Base-by-base conservation (phyloP, 805 yeast genomes). In the Myxozyma kluyveri region DNA sequence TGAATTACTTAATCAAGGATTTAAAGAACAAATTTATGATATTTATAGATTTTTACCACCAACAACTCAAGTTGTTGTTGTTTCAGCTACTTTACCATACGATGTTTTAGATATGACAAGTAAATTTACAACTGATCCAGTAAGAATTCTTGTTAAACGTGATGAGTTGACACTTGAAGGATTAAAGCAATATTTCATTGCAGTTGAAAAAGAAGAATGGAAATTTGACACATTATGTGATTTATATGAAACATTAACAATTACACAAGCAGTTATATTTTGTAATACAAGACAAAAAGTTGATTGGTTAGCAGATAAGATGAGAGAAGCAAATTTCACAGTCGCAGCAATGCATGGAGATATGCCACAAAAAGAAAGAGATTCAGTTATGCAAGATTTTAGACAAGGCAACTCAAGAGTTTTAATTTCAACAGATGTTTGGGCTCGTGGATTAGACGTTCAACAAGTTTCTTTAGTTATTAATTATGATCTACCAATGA, bases 381-480 rank as follows among this genome's bases (percentile, higher is more conserved):
- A 90, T 71, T 77, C 82, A 67, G 84, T 93, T 69, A 93, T 91
- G 99, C 82, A 84, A 69, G 97, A 91, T 73, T 91, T 91, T 76
- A 81, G 99, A 72, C 81, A 89, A 46, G 98, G 98, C 52, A 84
- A 88, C 57, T 88, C 97, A 33, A 81, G 98, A 69, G 91, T 91
- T 48, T 77, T 91, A 67, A 91, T 90, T 62, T 80, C 96, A 33
- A 90, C 98, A 49, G 97, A 90, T 72, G 86, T 90, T 60, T 88
- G 90, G 83, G 97, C 98, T 35, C 83, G 98, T 74, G 98, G 98
- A 73, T 90, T 90, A 62, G 98, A 90, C 75, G 96, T 90, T 49
- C 98, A 90, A 75, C 98, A 90, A 75, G 96, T 90, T 52, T 88
- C 96, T 29, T 78, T 91, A 62, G 98, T 90, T 59, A 87, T 90